A percentile compares a stretch with the other conserved stretches of the same genome.
phyloP scores from a whole-genome alignment of 768 basidiomycete species.

The Rhizopogon roseolus region DNA sequence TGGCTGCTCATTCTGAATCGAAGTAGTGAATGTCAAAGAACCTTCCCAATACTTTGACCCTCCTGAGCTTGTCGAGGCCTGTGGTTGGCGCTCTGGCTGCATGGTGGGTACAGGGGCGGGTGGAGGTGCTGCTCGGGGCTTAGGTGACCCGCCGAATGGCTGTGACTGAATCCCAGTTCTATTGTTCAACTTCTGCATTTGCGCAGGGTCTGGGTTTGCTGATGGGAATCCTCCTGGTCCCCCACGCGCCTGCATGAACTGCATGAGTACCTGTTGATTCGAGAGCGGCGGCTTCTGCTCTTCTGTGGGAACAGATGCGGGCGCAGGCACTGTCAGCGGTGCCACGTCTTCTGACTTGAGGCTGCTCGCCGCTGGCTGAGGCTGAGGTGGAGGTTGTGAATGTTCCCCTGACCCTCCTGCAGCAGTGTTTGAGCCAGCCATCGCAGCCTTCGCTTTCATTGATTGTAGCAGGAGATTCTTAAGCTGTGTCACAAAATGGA shows the following conservation, averaged over 20 bases:
- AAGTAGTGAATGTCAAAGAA: constrained; percentile 36
- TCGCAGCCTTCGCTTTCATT: not conserved
- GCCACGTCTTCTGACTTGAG: not conserved
- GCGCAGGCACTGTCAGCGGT: not conserved
- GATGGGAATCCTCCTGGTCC: constrained; percentile 5
- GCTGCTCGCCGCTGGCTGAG: not conserved
- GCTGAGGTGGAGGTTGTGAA: not conserved
- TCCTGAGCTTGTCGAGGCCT: not conserved
- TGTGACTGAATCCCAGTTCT: constrained; percentile 32
- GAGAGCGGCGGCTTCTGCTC: constrained; percentile 14
- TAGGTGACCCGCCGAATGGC: constrained; percentile 11
- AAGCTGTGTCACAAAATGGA: constrained; percentile 6
- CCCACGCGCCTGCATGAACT: constrained; percentile 25
- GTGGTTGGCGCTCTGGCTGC: not conserved
- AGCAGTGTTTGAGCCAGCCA: not conserved
- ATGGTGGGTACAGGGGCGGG: not conserved
- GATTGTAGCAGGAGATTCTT: constrained; percentile 9
- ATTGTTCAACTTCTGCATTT: constrained; percentile 47
- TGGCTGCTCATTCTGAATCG: constrained; percentile 27
- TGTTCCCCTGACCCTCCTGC: not conserved
- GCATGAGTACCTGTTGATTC: constrained; percentile 21
- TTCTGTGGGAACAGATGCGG: constrained; percentile 2
- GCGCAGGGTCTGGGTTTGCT: constrained; percentile 22
- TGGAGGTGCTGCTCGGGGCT: not conserved
- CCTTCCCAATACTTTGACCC: constrained; percentile 40